Evolutionary conservation across 495 filamentous ascomycete genomes (phyloP), one percentile per base, ranked within the genome.

Genomic region (Daldinia childiae): DNA sequence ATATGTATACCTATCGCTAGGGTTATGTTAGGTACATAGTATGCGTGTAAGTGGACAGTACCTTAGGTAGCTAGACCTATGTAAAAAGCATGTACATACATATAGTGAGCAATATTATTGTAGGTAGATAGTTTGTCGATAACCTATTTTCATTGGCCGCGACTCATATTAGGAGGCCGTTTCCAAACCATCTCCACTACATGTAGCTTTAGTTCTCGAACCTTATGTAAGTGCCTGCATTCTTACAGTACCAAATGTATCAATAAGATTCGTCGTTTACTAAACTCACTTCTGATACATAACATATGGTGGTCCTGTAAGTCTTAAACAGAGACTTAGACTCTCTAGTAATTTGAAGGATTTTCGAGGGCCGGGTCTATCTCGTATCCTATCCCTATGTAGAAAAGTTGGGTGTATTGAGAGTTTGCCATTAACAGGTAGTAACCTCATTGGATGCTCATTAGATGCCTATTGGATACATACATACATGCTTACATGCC

Each of bases 61-160:
- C 9, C 30, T n/a, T 54, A 27, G 3, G 26, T 27, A 27, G 3
- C 26, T 27, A 27, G 3, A 27, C 26, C 26, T 19, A 51, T 1
- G n/a, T 48, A 48, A 4, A 34, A 21, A 15, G 4, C 8, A 17
- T 54, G 60, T 34, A n/a, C n/a, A n/a, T 27, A 27, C 3, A 11
- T 11, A 12, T 36, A 36, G 32, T 36, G 34, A 36, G 34, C 34
- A 36, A 14, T 36, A 14, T 36, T 36, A 1, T 36, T 36, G 4
- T 12, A n/a, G n/a, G n/a, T n/a, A n/a, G n/a, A n/a, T n/a, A 36
- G 4, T 36, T 36, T 36, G 34, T 4, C 34, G 1, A 36, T 11
- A 21, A 48, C 32, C 30, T 60, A 57, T 68, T 58, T 58, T 64
- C 41, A 73, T 73, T 68, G 70, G 61, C 36, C 51, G 26, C 39